These are phyloP conservation scores for Asterophora lycoperdoides DNA, from an alignment of 768 basidiomycete species.

Conservation along the genomic window DNA sequence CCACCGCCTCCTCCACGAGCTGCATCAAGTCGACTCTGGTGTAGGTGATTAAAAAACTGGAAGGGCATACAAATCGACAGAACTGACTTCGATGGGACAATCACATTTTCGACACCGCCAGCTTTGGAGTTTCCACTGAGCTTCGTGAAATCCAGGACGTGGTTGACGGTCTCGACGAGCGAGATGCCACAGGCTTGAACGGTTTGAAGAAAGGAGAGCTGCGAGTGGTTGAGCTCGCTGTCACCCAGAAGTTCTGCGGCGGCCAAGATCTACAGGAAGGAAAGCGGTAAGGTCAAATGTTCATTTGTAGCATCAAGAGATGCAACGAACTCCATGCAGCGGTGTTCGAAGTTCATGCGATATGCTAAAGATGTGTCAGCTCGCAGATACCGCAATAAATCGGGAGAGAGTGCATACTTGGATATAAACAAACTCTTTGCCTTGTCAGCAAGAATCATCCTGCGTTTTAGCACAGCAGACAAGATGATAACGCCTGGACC, in stretches of 20 bases:
- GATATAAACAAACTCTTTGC: constrained; percentile 91
- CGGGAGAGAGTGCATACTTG: constrained; percentile 47
- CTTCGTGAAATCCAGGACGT: constrained; percentile 95
- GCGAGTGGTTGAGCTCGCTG: constrained; percentile 75
- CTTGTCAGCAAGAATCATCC: constrained; percentile 94
- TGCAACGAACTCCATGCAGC: constrained; percentile 69
- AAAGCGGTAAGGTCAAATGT: constrained; percentile 2
- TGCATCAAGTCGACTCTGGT: constrained; percentile 69
- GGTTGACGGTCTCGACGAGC: constrained; percentile 93
- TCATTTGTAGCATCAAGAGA: not conserved
- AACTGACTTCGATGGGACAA: constrained; percentile 60
- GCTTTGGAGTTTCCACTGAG: constrained; percentile 81
- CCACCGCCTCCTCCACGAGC: constrained; percentile 84
- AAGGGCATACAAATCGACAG: not conserved
- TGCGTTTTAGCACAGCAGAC: constrained; percentile 85
- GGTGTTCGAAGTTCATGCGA: constrained; percentile 91
- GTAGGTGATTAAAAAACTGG: constrained; percentile 6
- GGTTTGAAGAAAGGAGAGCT: constrained; percentile 84
- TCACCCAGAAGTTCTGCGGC: constrained; percentile 90
- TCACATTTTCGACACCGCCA: constrained; percentile 74
- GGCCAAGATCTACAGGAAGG: constrained; percentile 63
- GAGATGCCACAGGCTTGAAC: constrained; percentile 96
- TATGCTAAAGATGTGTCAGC: constrained; percentile 45
- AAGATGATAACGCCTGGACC: constrained; percentile 79
- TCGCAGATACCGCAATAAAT: not conserved